phyloP scores from a whole-genome alignment of 164 flowering plant genomes.

The Umbilicus rupestris region DNA sequence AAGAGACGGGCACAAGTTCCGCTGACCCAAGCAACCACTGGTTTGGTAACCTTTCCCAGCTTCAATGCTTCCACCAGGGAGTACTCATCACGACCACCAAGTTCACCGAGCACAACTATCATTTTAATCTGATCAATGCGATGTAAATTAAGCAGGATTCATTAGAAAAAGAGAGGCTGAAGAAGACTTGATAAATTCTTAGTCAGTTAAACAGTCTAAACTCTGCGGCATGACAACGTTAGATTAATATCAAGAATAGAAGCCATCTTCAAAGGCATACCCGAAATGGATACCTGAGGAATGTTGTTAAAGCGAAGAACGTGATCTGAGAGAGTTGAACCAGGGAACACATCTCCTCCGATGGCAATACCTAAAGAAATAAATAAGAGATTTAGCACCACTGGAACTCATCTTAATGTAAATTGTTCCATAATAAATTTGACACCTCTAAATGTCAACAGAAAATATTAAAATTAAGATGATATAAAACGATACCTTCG shows the following conservation, averaged over 20 bases:
- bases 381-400: neutral
- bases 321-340: constrained; percentile 96
- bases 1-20: constrained; percentile 97
- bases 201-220: neutral
- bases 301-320: constrained; percentile 91
- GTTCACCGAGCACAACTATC: constrained; percentile 98
- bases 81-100: constrained; percentile 97
- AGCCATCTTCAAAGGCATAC: neutral
- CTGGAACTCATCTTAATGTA: neutral
- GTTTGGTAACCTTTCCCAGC: constrained; percentile 84
- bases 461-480: neutral
- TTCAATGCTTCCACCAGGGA: constrained; percentile 96
- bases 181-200: neutral
- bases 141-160: neutral
- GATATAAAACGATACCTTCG: constrained; percentile 51
- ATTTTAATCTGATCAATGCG: constrained; percentile 58
- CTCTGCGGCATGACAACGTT: neutral
- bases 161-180: constrained; percentile 6
- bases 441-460: neutral
- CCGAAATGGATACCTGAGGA: constrained; percentile 54
- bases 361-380: constrained; percentile 79
- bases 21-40: constrained; percentile 99
- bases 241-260: neutral
- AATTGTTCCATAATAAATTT: constrained; percentile 5
- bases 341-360: constrained; percentile 99